A percentile compares a stretch with the other conserved stretches of the same genome.
Evolutionary conservation across 768 basidiomycete genomes (phyloP).

Genomic region (Amanita polypyramis): DNA sequence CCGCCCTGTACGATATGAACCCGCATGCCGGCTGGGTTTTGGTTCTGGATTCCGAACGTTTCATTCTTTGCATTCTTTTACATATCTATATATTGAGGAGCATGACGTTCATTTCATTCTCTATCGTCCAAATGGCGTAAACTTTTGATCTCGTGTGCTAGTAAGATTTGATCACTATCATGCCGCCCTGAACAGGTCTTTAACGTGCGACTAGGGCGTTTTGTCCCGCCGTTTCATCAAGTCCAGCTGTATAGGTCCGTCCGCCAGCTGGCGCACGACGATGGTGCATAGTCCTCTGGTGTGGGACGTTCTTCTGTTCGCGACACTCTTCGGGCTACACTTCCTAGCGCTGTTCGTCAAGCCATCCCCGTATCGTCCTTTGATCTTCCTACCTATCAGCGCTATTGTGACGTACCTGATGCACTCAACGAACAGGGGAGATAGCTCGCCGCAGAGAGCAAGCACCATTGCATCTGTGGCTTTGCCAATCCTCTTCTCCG

Average conservation of each 20-base stretch:
- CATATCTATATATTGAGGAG: no score
- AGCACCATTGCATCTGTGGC: conserved; percentile 5
- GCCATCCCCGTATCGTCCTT: conserved; percentile 6
- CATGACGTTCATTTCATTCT: conserved; percentile 5
- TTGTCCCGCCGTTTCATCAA: conserved; percentile 3
- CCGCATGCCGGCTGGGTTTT: not conserved
- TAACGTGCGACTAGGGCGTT: conserved; percentile 5
- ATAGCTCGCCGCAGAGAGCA: conserved; percentile 3
- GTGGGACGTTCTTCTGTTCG: conserved; percentile 1
- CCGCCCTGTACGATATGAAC: not conserved
- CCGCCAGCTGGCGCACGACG: not conserved
- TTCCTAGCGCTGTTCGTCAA: conserved; percentile 9
- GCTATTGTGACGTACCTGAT: conserved; percentile 5
- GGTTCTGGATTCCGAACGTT: conserved; percentile 2
- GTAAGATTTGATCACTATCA: conserved; percentile 7
- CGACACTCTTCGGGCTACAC: not conserved
- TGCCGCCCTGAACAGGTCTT: conserved; percentile 6
- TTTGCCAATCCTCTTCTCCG: conserved; percentile 6
- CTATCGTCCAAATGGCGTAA: conserved; percentile 3
- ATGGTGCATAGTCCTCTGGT: not conserved
- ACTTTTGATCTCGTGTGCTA: conserved; percentile 6
- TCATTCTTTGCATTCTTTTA: not conserved
- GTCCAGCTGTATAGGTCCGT: not conserved
- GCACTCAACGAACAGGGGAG: conserved; percentile 3
- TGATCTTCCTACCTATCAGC: conserved; percentile 9